Percentiles rank a stretch among this genome's conserved stretches.
These are phyloP conservation scores for Morella rubra DNA, from an alignment of 306 rosid species.

Conservation along the genomic window DNA sequence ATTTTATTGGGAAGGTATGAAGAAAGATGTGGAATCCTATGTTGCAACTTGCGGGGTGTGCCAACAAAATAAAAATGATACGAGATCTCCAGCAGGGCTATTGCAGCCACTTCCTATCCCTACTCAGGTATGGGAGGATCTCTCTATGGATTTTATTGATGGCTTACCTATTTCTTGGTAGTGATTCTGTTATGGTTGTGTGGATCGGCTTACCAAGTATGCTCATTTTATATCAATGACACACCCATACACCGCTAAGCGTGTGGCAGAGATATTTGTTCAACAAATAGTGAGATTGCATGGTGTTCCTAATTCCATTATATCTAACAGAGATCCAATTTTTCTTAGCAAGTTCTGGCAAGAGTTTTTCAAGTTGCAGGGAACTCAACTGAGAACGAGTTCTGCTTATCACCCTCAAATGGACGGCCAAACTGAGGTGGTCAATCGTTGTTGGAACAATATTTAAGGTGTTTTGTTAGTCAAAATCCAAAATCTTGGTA, in stretches of 20 bases:
- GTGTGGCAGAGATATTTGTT: background rate
- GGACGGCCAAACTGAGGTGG: too few species aligned
- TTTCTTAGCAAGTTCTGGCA: too few species aligned
- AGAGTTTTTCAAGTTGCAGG: background rate
- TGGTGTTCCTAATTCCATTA: background rate
- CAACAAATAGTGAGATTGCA: background rate
- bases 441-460: background rate
- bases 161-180: background rate
- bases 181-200: background rate
- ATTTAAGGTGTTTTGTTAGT: background rate
- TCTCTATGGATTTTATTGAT: too few species aligned
- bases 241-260: background rate
- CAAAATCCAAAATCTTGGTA: background rate
- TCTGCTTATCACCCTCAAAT: background rate
- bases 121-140: too few species aligned
- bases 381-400: background rate
- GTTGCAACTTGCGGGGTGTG: too few species aligned
- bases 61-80: too few species aligned
- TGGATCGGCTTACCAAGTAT: background rate
- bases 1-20: too few species aligned
- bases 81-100: too few species aligned
- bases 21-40: too few species aligned
- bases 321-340: background rate
- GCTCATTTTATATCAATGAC: background rate
- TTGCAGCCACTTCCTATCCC: too few species aligned